Evolutionary conservation across 257 asterid genomes (phyloP), one percentile per base, ranked within the genome.

Genomic region (Salvia splendens): DNA sequence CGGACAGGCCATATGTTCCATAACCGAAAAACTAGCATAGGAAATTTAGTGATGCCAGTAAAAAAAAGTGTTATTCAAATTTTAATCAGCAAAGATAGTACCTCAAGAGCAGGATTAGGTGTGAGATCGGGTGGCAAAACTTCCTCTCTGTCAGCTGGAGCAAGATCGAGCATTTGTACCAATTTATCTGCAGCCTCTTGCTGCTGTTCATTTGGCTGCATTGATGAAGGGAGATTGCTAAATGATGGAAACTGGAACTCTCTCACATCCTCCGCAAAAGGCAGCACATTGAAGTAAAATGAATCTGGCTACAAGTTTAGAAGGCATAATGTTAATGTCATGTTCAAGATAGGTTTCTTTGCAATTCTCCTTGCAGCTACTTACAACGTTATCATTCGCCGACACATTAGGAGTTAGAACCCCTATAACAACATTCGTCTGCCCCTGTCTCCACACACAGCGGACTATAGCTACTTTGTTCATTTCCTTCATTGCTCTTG

Each of bases 371-470:
- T 73, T 45, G 38, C 16, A 48, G 36, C 62, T 47, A 81, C 97
- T 83, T 76, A 93, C 99, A 42, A 85, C 61, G 59, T 66, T 77
- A 38, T 84, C 84, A 65, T 72, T 85, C 81, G 84, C 92, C 14
- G 96, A 91, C n/a, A 91, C 61, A 74, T 80, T 79, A 51, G 97
- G 96, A 65, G 95, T 84, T 69, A 94, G 85, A 73, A 88, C 93
- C 71, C 99, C 99, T 58, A 88, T 73, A 61, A 86, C 95, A 67
- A 91, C 97, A 79, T 78, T 94, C 28, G 87, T 76, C 84, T 88
- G 99, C 36, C 97, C 97, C 80, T 91, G 97, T 74, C 96, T 94
- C 99, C 99, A 94, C 52, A 87, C 97, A 64, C 97, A 94, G 51
- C 99, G 99, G 50, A 91, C 61, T 72, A 94, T 86, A 24, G 99